These are phyloP conservation scores for Quercus parvula DNA, from an alignment of 306 rosid genomes.

Conservation along the genomic window DNA sequence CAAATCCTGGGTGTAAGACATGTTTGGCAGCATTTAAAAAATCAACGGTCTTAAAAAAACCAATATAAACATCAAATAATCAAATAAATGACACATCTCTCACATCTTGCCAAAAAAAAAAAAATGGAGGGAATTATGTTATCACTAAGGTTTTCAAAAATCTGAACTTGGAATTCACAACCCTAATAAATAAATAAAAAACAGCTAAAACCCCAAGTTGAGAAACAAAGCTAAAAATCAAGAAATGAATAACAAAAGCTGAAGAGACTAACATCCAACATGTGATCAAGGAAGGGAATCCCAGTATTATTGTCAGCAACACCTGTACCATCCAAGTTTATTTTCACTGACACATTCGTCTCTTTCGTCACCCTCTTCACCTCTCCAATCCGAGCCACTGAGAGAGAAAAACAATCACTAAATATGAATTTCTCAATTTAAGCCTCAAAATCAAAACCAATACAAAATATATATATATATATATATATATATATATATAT, in stretches of 20 bases:
- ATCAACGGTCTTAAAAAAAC: too few species aligned
- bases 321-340: slow-evolving; percentile 86
- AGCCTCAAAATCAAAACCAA: background rate
- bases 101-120: too few species aligned
- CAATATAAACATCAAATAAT: too few species aligned
- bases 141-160: too few species aligned
- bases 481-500: too few species aligned
- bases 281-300: slow-evolving; percentile 95
- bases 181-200: background rate
- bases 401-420: slow-evolving; percentile 1
- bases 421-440: slow-evolving; percentile 5
- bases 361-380: slow-evolving; percentile 84
- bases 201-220: background rate
- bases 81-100: too few species aligned
- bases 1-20: too few species aligned
- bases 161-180: background rate
- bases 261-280: slow-evolving; percentile 77
- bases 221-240: background rate
- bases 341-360: slow-evolving; percentile 78
- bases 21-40: too few species aligned
- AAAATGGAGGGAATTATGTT: too few species aligned
- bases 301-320: slow-evolving; percentile 72
- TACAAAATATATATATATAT: too few species aligned
- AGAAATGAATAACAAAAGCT: background rate
- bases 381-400: slow-evolving; percentile 82